Evolutionary conservation across 176 grass and related monocot genomes (phyloP).

Genomic region (Thalia dealbata): DNA sequence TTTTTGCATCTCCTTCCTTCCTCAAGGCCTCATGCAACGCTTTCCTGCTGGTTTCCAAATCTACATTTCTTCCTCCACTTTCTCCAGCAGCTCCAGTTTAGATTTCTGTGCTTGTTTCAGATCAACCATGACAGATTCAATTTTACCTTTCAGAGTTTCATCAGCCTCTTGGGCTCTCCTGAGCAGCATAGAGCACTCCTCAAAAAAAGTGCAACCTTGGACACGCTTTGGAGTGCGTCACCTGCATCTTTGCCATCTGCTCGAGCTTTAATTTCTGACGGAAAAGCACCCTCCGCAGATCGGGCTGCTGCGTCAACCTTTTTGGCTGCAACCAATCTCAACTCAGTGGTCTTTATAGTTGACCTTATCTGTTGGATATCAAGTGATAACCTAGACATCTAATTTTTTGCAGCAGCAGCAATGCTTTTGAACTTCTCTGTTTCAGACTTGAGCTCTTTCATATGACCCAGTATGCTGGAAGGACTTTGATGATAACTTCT

Average conservation of each 20-base stretch:
- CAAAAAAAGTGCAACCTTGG: slow-evolving; percentile 26
- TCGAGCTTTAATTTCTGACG: slow-evolving; percentile 38
- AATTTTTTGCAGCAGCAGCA: slow-evolving; percentile 30
- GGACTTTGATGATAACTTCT: too few species aligned
- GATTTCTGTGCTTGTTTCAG: slow-evolving; percentile 47
- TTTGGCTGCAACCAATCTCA: slow-evolving; percentile 63
- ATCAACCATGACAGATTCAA: slow-evolving; percentile 45
- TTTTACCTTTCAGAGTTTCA: slow-evolving; percentile 24
- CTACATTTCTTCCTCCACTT: slow-evolving; percentile 68
- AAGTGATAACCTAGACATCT: slow-evolving; percentile 48
- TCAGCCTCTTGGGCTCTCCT: slow-evolving; percentile 48
- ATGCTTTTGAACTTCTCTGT: slow-evolving; percentile 46
- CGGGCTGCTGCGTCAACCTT: slow-evolving; percentile 72
- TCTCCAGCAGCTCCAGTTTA: slow-evolving; percentile 58
- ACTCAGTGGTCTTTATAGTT: slow-evolving; percentile 56
- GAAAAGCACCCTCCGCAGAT: slow-evolving; percentile 37
- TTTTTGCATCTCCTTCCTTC: slow-evolving; percentile 59
- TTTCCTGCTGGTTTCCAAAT: slow-evolving; percentile 63
- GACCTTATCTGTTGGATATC: slow-evolving; percentile 68
- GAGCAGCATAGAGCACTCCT: slow-evolving; percentile 38
- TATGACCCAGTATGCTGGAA: slow-evolving; percentile 45
- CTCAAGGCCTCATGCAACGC: slow-evolving; percentile 58
- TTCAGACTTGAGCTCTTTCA: slow-evolving; percentile 52
- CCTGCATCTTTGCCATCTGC: slow-evolving; percentile 12
- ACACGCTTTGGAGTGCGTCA: slow-evolving; percentile 2